Evolutionary conservation across 768 basidiomycete genomes (phyloP), one percentile per base, ranked within the genome.

Genomic region (Termitomyces sp.): DNA sequence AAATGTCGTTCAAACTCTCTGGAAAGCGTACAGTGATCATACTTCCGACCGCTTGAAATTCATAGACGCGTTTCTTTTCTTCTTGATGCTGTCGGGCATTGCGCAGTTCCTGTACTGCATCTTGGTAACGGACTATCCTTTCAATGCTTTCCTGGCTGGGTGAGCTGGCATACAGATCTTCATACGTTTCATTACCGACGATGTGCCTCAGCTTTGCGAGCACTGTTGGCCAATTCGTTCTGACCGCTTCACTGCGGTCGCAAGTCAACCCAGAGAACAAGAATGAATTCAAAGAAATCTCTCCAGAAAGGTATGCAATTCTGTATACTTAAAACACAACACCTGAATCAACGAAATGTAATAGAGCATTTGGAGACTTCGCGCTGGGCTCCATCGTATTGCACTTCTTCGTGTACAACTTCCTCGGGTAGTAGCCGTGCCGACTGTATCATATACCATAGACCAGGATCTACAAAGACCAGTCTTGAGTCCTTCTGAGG

Each of bases 331-430:
- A 5, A n/a, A 51, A 29, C 23, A 45, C 35, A 19, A 40, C 48
- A 37, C 55, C 27, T 50, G 43, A 41, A 57, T 25, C 56, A 17
- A 48, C 38, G n/a, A 25, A 53, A 50, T 35, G 29, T 46, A 56
- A 17, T 68, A 99, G 97, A 66, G 97, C 97, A 19, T 99, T 99
- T 67, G 95, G 92, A 44, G 97, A 99, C 68, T 99, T 98, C 67
- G 90, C 90, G 27, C 71, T 95, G 44, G 95, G 95, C n/a, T 95
- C 93, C 3, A 87, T 98, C 60, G 86, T 98, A 38, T 79, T 99
- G 34, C 97, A 99, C 73, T 95, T 98, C 78, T 99, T 98, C 71
- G 95, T 97, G 59, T 98, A 87, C 82, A 98, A 98, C 75, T 98
- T 97, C 82, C 81, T 99, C 14, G 97, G 96, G 71, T 98, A 68